Evolutionary conservation across 2,329 filamentous ascomycete species (phyloP).

Genomic region (Aspergillus hortae): DNA sequence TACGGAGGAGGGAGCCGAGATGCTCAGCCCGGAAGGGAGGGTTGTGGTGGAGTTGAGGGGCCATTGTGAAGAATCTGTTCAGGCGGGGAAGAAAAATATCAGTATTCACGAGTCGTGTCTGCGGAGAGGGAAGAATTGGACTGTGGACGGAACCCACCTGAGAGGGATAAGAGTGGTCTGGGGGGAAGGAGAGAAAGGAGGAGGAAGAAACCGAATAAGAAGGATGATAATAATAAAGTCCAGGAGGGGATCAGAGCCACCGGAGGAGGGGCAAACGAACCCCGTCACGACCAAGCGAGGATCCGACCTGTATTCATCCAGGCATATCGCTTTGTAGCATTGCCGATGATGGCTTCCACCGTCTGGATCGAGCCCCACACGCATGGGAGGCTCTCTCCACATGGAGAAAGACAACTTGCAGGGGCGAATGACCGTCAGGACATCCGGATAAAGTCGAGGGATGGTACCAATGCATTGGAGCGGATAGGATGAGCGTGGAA

Average conservation of each 20-base stretch:
- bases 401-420: neutral
- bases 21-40: constrained; percentile 71
- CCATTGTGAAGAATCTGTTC: constrained; percentile 21
- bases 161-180: neutral
- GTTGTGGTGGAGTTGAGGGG: constrained; percentile 35
- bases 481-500: no score
- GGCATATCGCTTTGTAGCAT: neutral
- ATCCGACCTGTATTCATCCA: neutral
- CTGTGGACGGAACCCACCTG: neutral
- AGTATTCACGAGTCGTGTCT: neutral
- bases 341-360: constrained; percentile 4
- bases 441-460: no score
- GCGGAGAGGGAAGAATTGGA: neutral
- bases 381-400: constrained; percentile 2
- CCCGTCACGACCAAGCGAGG: neutral
- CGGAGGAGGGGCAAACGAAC: neutral
- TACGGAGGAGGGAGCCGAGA: constrained; percentile 67
- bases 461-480: no score
- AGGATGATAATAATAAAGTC: neutral
- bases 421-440: no score
- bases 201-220: neutral
- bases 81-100: neutral
- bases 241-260: neutral
- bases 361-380: constrained; percentile 4
- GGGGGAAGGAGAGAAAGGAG: neutral